Percentiles rank a stretch among this genome's conserved stretches.
Conservation (phyloP, 192 early-diverging fungal genomes). For the Chytriomyces hyalinus region DNA sequence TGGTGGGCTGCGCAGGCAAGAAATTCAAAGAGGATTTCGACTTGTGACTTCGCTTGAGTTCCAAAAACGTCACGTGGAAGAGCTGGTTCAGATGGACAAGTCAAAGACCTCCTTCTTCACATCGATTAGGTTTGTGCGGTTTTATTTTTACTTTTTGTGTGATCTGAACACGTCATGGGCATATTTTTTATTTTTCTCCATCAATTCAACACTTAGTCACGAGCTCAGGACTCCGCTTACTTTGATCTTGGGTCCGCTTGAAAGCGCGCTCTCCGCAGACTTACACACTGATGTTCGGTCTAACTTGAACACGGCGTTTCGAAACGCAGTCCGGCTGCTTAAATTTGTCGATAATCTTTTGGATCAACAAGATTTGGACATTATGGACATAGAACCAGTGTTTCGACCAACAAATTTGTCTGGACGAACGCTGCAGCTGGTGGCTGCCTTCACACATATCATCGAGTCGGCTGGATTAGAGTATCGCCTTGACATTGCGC, state of each 20-base stretch:
- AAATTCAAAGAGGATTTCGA: neutral
- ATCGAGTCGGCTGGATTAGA: slow-evolving; percentile 49
- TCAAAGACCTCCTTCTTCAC: slow-evolving; percentile 40
- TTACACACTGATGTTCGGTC: neutral
- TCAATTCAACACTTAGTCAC: slow-evolving; percentile 26
- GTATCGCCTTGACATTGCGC: slow-evolving; percentile 47
- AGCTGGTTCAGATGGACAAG: slow-evolving; percentile 38
- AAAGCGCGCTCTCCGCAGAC: neutral
- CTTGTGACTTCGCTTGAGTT: neutral
- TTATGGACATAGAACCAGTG: slow-evolving; percentile 55
- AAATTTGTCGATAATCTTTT: slow-evolving; percentile 62
- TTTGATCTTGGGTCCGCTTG: slow-evolving; percentile 1
- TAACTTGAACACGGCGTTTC: slow-evolving; percentile 44
- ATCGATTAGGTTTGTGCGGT: slow-evolving; percentile 24
- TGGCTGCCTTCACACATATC: slow-evolving; percentile 58
- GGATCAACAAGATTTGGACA: slow-evolving; percentile 59
- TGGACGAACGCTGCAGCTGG: slow-evolving; percentile 55
- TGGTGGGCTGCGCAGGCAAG: neutral
- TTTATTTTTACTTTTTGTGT: neutral
- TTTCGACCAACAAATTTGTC: slow-evolving; percentile 58
- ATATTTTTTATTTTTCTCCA: neutral
- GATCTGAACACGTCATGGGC: neutral
- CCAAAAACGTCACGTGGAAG: slow-evolving; percentile 20
- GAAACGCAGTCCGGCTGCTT: slow-evolving; percentile 57
- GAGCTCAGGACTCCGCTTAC: slow-evolving; percentile 47